phyloP scores from a whole-genome alignment of 2,329 filamentous ascomycete species.

The Thermoascus crustaceus region DNA sequence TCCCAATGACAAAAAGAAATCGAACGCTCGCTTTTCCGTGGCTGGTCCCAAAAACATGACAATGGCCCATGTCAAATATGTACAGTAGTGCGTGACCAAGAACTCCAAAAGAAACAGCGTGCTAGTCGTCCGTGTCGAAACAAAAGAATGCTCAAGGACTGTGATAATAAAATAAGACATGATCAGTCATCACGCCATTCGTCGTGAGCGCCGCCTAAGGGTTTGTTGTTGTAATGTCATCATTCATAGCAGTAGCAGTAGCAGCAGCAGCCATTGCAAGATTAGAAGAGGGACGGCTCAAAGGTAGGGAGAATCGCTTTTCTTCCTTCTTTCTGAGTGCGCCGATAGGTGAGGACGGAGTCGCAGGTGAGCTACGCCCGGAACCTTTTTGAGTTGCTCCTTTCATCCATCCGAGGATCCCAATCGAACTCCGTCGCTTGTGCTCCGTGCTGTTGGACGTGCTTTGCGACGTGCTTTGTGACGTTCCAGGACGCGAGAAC shows the following conservation, averaged over 20 bases:
- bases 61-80: too few species aligned
- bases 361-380: slow-evolving; percentile 8
- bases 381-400: slow-evolving; percentile 18
- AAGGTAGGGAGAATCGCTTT: too few species aligned
- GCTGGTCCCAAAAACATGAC: too few species aligned
- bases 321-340: slow-evolving; percentile 9
- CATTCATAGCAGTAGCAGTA: not conserved
- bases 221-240: not conserved
- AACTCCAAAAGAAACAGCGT: too few species aligned
- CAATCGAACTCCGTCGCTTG: slow-evolving; percentile 30
- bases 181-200: slow-evolving; percentile 5
- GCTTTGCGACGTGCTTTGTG: slow-evolving; percentile 14
- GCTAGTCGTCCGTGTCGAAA: too few species aligned
- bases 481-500: slow-evolving; percentile 17
- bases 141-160: not conserved
- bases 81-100: too few species aligned
- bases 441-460: slow-evolving; percentile 25
- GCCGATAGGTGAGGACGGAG: too few species aligned
- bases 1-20: too few species aligned
- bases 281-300: not conserved
- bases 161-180: not conserved
- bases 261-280: not conserved
- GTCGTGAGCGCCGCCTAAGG: slow-evolving; percentile 9
- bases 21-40: too few species aligned
- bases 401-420: slow-evolving; percentile 36